phyloP scores from a whole-genome alignment of 2,329 filamentous ascomycete species.

The Ramichloridium luteum region DNA sequence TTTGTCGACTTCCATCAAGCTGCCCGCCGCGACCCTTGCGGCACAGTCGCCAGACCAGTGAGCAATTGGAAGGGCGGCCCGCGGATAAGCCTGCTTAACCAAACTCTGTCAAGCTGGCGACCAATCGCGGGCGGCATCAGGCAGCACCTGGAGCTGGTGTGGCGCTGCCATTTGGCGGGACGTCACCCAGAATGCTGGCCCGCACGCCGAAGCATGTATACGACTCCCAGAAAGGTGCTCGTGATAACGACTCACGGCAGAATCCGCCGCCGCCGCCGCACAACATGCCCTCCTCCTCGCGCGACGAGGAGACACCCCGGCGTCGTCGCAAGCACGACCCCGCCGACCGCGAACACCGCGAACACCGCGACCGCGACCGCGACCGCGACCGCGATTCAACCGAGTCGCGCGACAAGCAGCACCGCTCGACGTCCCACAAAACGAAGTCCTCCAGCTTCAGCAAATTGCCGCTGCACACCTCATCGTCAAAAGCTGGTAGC shows the following conservation, averaged over 20 bases:
- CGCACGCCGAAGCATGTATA: too few relatives aligned
- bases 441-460: constrained; percentile 18
- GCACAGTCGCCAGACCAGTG: not conserved
- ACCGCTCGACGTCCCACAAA: constrained; percentile 12
- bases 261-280: not conserved
- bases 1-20: too few relatives aligned
- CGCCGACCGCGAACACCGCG: not conserved
- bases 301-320: constrained; percentile 17
- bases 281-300: constrained; percentile 14
- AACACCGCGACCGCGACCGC: constrained; percentile 15
- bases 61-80: not conserved
- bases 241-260: not conserved
- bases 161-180: too few relatives aligned
- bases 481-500: constrained; percentile 15
- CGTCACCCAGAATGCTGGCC: too few relatives aligned
- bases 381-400: constrained; percentile 22
- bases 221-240: too few relatives aligned
- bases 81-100: not conserved
- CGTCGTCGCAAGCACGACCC: constrained; percentile 19
- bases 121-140: not conserved
- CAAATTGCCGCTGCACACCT: constrained; percentile 15
- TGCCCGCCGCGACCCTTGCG: too few relatives aligned
- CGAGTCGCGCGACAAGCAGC: constrained; percentile 17
- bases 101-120: not conserved
- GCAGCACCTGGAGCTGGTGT: not conserved